Evolutionary conservation across 1,284 basidiomycete genomes (phyloP).

Genomic region (Rhizoctonia solani): DNA sequence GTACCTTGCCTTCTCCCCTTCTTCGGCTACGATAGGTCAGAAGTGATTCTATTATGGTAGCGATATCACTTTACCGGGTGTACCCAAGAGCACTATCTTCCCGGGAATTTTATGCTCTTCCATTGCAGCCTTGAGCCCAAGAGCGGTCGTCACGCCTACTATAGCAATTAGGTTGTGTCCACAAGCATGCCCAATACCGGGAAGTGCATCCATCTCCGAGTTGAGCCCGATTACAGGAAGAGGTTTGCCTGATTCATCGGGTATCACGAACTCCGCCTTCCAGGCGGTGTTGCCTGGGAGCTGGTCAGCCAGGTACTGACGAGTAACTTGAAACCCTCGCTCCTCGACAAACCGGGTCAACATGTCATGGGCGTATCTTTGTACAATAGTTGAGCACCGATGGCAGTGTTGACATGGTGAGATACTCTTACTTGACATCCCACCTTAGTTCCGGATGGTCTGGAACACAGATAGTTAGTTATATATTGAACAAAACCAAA

Average conservation of each 20-base stretch:
- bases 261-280: slow-evolving; percentile 66
- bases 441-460: slow-evolving; percentile 62
- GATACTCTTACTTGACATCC: slow-evolving; percentile 54
- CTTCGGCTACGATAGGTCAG: slow-evolving; percentile 61
- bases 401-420: neutral
- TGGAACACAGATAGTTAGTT: slow-evolving; percentile 41
- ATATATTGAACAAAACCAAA: neutral
- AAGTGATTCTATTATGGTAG: neutral
- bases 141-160: slow-evolving; percentile 74
- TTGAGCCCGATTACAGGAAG: slow-evolving; percentile 73
- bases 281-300: slow-evolving; percentile 63
- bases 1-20: slow-evolving; percentile 78
- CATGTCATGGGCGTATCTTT: slow-evolving; percentile 61
- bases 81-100: slow-evolving; percentile 78
- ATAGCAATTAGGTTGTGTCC: slow-evolving; percentile 88
- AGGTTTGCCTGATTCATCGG: slow-evolving; percentile 48
- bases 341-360: slow-evolving; percentile 60
- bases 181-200: slow-evolving; percentile 73
- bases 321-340: slow-evolving; percentile 61
- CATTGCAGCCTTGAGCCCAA: slow-evolving; percentile 71
- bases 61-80: slow-evolving; percentile 60
- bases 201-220: slow-evolving; percentile 73
- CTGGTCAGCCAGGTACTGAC: slow-evolving; percentile 63
- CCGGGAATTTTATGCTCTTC: slow-evolving; percentile 67
- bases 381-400: neutral